These are phyloP conservation scores for Xylaria acuta DNA, from an alignment of 495 filamentous ascomycete species.

Conservation along the genomic window DNA sequence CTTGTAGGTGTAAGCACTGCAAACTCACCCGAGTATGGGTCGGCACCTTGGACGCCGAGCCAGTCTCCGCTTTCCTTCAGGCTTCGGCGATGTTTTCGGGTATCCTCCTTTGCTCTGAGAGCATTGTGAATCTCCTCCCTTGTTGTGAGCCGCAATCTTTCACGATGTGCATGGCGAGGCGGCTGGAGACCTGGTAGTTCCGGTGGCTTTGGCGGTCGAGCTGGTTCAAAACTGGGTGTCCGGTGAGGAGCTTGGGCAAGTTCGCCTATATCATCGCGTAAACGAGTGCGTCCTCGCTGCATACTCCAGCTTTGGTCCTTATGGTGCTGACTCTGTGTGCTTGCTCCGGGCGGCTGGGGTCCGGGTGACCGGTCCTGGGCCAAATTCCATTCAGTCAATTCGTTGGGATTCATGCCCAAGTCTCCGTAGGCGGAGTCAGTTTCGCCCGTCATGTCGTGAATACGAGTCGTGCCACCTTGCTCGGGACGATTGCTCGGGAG, in stretches of 20 bases:
- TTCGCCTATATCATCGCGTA: not conserved
- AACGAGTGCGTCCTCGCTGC: conserved; percentile 27
- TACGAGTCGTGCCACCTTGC: conserved; percentile 47
- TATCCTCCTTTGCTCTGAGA: conserved; percentile 46
- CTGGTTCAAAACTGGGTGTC: conserved; percentile 19
- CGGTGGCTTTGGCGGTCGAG: conserved; percentile 31
- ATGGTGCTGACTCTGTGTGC: conserved; percentile 23
- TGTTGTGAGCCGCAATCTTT: conserved; percentile 14
- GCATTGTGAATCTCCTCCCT: conserved; percentile 33
- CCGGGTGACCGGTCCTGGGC: conserved; percentile 28
- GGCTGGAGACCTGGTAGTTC: conserved; percentile 31
- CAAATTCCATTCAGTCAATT: conserved; percentile 38
- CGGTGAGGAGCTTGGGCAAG: not conserved
- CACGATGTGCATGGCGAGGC: conserved; percentile 25
- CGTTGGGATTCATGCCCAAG: conserved; percentile 25
- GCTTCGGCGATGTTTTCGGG: conserved; percentile 44
- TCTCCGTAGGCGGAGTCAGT: conserved; percentile 28
- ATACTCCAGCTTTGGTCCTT: conserved; percentile 33
- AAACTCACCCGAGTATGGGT: conserved; percentile 58
- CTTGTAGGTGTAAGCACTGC: conserved; percentile 53
- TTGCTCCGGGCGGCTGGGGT: conserved; percentile 10
- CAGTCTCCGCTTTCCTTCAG: conserved; percentile 58
- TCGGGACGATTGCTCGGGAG: conserved; percentile 52
- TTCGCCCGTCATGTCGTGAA: conserved; percentile 31
- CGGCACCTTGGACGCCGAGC: conserved; percentile 60